phyloP scores from a whole-genome alignment of 1,284 basidiomycete species.

The Trichosporon sp. region DNA sequence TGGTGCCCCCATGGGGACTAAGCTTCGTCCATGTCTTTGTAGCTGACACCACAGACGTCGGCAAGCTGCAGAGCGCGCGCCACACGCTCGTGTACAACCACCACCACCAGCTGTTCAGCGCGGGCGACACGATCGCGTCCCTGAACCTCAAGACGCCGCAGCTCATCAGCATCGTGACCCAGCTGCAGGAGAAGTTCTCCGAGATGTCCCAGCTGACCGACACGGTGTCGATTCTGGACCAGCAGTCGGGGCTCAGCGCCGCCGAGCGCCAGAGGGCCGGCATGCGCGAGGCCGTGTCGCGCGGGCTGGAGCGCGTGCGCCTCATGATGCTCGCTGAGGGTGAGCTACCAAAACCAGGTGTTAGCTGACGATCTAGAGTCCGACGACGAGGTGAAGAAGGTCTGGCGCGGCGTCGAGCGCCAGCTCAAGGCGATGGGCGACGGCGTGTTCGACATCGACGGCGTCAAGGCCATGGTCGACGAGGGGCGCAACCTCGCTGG shows the following conservation, averaged over 20 bases:
- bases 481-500: slow-evolving; percentile 14
- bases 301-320: slow-evolving; percentile 25
- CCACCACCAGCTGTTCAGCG: slow-evolving; percentile 50
- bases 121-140: slow-evolving; percentile 46
- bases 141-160: slow-evolving; percentile 48
- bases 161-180: slow-evolving; percentile 44
- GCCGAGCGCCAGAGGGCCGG: neutral
- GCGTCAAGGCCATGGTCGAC: slow-evolving; percentile 10
- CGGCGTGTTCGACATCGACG: neutral
- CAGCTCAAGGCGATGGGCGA: neutral
- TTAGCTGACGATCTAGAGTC: slow-evolving; percentile 5
- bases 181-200: slow-evolving; percentile 46
- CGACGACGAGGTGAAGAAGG: slow-evolving; percentile 5
- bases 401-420: slow-evolving; percentile 13
- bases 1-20: too few relatives aligned
- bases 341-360: slow-evolving; percentile 3
- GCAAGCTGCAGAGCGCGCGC: slow-evolving; percentile 41
- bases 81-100: slow-evolving; percentile 50
- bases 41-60: slow-evolving; percentile 33
- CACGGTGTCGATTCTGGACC: slow-evolving; percentile 29
- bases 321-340: slow-evolving; percentile 37
- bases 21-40: neutral
- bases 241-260: neutral
- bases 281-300: slow-evolving; percentile 5
- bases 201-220: slow-evolving; percentile 46